Evolutionary conservation across 176 grass and related monocot species (phyloP).

Genomic region (Tillandsia fasciculata): DNA sequence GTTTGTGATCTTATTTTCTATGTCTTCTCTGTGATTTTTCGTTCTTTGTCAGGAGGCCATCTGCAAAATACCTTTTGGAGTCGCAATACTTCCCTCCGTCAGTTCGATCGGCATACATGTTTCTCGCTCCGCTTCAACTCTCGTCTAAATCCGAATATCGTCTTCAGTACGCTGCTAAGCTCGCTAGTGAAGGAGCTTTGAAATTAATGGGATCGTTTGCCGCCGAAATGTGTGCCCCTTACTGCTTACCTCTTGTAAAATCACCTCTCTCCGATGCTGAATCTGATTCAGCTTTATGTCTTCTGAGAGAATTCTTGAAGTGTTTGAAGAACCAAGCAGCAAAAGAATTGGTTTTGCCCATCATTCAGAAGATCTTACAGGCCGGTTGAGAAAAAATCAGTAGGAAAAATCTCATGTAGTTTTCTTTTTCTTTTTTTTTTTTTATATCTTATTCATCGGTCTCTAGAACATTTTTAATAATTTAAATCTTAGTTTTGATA

Average conservation of each 20-base stretch:
- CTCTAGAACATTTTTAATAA: conserved; percentile 16
- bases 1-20: conserved; percentile 11
- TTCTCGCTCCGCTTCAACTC: conserved; percentile 85
- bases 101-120: conserved; percentile 67
- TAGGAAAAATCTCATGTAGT: conserved; percentile 18
- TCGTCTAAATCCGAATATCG: conserved; percentile 45
- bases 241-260: conserved; percentile 62
- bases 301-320: conserved; percentile 76
- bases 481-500: conserved; percentile 18
- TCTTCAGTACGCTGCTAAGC: conserved; percentile 70
- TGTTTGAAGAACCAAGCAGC: conserved; percentile 54
- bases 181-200: conserved; percentile 65
- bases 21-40: conserved; percentile 10
- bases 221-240: conserved; percentile 72
- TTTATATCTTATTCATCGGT: conserved; percentile 1
- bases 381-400: conserved; percentile 54
- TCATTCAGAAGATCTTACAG: conserved; percentile 98
- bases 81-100: conserved; percentile 82
- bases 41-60: conserved; percentile 59
- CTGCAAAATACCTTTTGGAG: conserved; percentile 64
- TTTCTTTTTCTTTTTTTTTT: conserved; percentile 19
- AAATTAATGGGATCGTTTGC: conserved; percentile 81
- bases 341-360: conserved; percentile 53
- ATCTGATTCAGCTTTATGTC: conserved; percentile 44
- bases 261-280: conserved; percentile 55